Conservation (phyloP, 805 yeast genomes). For the Wickerhamiella slavikovae region DNA sequence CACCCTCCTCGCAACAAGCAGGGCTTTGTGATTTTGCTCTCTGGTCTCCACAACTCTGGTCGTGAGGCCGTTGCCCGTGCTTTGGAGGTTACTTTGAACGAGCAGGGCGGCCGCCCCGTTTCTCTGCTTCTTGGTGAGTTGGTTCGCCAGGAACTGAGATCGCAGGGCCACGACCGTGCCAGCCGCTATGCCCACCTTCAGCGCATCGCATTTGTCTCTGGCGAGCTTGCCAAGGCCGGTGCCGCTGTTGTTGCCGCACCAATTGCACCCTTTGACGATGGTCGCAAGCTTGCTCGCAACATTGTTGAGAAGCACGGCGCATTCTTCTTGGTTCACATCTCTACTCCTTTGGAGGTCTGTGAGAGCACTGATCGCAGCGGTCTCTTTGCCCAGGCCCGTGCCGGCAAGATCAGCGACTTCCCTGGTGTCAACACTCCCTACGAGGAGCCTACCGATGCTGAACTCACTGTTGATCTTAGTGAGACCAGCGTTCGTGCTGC, state of each 20-base stretch:
- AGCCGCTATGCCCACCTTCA: slow-evolving; percentile 23
- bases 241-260: slow-evolving; percentile 67
- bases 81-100: slow-evolving; percentile 74
- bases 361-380: slow-evolving; percentile 31
- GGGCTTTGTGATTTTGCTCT: slow-evolving; percentile 63
- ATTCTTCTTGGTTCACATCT: slow-evolving; percentile 31
- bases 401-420: slow-evolving; percentile 27
- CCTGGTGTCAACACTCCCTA: slow-evolving; percentile 29
- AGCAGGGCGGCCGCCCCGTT: slow-evolving; percentile 69
- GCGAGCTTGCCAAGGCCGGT: slow-evolving; percentile 74
- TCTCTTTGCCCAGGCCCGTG: slow-evolving; percentile 25
- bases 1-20: slow-evolving; percentile 83
- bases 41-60: slow-evolving; percentile 39
- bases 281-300: slow-evolving; percentile 24
- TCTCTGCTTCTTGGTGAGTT: slow-evolving; percentile 32
- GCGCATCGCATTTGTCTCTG: slow-evolving; percentile 40
- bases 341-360: slow-evolving; percentile 27
- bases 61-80: slow-evolving; percentile 57
- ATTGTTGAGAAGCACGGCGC: slow-evolving; percentile 29
- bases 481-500: slow-evolving; percentile 43
- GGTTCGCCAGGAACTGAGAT: slow-evolving; percentile 20
- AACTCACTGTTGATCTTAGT: slow-evolving; percentile 33
- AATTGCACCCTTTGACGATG: slow-evolving; percentile 25
- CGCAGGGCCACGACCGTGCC: slow-evolving; percentile 22
- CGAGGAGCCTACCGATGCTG: slow-evolving; percentile 31